phyloP scores from a whole-genome alignment of 1,284 basidiomycete genomes.

The Papiliotrema flavescens region DNA sequence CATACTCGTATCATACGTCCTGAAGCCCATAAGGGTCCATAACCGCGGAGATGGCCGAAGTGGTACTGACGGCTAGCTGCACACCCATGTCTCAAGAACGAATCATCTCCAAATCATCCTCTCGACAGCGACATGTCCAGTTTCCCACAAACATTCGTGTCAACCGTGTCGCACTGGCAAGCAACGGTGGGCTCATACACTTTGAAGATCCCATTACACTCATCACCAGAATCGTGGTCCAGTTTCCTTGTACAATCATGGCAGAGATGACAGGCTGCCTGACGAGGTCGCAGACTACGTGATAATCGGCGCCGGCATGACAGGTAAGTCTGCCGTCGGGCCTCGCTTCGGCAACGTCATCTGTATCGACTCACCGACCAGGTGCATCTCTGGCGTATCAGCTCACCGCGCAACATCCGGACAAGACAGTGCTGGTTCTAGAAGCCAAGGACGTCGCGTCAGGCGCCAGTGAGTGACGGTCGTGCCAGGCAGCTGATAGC shows the following conservation, averaged over 20 bases:
- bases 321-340: slow-evolving; percentile 1
- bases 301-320: slow-evolving; percentile 30
- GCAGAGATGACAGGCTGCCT: slow-evolving; percentile 5
- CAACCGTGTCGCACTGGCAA: slow-evolving; percentile 36
- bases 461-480: slow-evolving; percentile 41
- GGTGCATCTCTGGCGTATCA: slow-evolving; percentile 31
- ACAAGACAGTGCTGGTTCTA: slow-evolving; percentile 18
- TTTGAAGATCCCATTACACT: background rate
- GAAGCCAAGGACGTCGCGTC: slow-evolving; percentile 40
- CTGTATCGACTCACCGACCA: no score
- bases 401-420: slow-evolving; percentile 21
- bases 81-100: no score
- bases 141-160: slow-evolving; percentile 29
- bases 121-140: slow-evolving; percentile 32
- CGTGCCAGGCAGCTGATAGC: no score
- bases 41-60: no score
- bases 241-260: slow-evolving; percentile 13
- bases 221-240: slow-evolving; percentile 17
- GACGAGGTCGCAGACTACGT: slow-evolving; percentile 13
- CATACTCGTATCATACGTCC: no score
- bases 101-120: no score
- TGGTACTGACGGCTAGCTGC: no score
- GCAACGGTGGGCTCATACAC: slow-evolving; percentile 14
- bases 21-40: no score
- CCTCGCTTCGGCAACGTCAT: background rate